A percentile compares a stretch with the other conserved stretches of the same genome.
Evolutionary conservation across 192 early-diverging fungal species (phyloP).

Genomic region (Coemansia sp.): DNA sequence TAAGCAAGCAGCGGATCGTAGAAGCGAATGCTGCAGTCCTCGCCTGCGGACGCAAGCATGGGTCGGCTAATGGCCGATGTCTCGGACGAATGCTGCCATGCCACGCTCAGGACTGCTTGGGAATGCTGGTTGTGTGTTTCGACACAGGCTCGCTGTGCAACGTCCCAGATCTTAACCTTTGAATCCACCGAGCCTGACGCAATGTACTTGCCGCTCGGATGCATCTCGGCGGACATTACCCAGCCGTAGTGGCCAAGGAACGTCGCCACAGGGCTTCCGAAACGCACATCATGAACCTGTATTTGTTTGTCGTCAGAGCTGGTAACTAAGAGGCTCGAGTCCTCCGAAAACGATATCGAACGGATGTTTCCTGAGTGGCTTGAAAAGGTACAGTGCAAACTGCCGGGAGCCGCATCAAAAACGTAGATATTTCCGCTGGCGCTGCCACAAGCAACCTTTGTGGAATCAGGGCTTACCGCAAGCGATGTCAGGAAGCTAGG

Average conservation of each 20-base stretch:
- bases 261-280: constrained; percentile 35
- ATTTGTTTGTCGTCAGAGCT: constrained; percentile 52
- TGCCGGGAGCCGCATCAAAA: constrained; percentile 38
- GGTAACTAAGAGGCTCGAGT: constrained; percentile 41
- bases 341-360: constrained; percentile 44
- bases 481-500: constrained; percentile 43
- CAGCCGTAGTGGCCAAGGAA: constrained; percentile 49
- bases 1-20: constrained; percentile 52
- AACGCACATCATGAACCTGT: constrained; percentile 47
- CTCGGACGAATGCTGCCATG: constrained; percentile 42
- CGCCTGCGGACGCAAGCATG: constrained; percentile 47
- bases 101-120: constrained; percentile 48
- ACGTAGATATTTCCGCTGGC: constrained; percentile 39
- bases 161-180: constrained; percentile 55
- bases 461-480: constrained; percentile 42
- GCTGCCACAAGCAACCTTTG: constrained; percentile 41
- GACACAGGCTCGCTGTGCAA: constrained; percentile 39
- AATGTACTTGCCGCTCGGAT: constrained; percentile 42
- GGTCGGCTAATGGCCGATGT: constrained; percentile 31
- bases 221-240: constrained; percentile 49
- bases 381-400: constrained; percentile 36
- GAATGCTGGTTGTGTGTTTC: constrained; percentile 48
- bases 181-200: constrained; percentile 49
- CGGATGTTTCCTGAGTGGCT: constrained; percentile 53
- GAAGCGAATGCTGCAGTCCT: constrained; percentile 39